Conservation (phyloP, 257 asterid genomes). For the Solanum bulbocastanum region DNA sequence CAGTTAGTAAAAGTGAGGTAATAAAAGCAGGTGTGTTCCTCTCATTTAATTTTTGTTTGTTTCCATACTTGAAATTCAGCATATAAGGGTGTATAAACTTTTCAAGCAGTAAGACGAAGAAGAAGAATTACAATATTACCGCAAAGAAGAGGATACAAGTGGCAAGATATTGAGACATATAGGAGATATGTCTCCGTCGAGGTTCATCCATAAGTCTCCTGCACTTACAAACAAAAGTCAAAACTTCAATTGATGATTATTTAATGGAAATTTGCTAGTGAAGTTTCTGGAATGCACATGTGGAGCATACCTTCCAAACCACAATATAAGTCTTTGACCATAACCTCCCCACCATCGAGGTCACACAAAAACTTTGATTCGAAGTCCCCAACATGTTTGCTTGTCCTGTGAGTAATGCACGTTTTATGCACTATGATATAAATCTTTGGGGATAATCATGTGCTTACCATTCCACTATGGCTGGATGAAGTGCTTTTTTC, state of each 20-base stretch:
- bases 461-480: constrained; percentile 59
- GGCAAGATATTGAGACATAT: constrained; percentile 71
- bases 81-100: background rate
- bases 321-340: constrained; percentile 30
- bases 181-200: constrained; percentile 86
- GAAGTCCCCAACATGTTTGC: constrained; percentile 64
- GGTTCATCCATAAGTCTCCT: constrained; percentile 94
- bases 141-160: constrained; percentile 47
- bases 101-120: background rate
- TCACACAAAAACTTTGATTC: constrained; percentile 64
- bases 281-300: background rate
- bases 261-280: background rate
- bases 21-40: background rate
- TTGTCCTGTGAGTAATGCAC: constrained; percentile 35
- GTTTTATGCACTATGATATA: background rate
- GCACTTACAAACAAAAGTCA: constrained; percentile 8
- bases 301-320: constrained; percentile 52
- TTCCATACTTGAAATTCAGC: background rate
- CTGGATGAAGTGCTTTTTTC: constrained; percentile 56
- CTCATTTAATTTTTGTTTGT: background rate
- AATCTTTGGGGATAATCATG: background rate
- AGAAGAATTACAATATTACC: constrained; percentile 25
- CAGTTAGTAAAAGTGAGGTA: background rate
- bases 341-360: constrained; percentile 43
- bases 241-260: background rate